Evolutionary conservation across 179 eudicot species (phyloP), one percentile per base, ranked within the genome.

Genomic region (Spergularia azorica): DNA sequence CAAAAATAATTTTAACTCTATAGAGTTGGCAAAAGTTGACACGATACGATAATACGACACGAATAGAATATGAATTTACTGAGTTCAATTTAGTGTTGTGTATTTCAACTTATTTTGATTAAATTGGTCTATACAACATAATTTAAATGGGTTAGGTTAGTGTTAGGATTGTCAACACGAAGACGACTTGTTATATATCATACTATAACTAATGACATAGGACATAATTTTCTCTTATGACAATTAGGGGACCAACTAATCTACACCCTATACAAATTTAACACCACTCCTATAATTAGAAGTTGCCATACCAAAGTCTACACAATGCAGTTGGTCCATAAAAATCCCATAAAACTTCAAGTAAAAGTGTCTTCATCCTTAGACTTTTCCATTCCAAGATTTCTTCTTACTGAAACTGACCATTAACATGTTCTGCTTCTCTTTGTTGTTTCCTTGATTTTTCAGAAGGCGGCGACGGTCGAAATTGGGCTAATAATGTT

Each of bases 201-300:
- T 51, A 15, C 59, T 51, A 69, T 69, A 69, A 69, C 51, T 50
- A 69, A 69, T 69, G 60, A 69, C 43, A 69, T 18, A 18, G 18
- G 17, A 43, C 15, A 43, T 69, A 69, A 21, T 51, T 51, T 69
- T 67, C 51, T 13, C 51, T 12, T 20, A 3, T 48, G 17, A 39
- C 1, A 15, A 66, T 18, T 2, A 20, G 50, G 59, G 51, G 17
- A 20, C 58, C 57, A 68, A 12, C 16, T 46, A 50, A 5, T 68
- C 38, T 5, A 68, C 61, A 46, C 57, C 72, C 1, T 68, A 68
- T 21, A 50, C 14, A 66, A 66, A 16, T 16, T n/a, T 9, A 46
- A 17, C 48, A 64, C 36, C 32, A 26, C 32, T 26, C 43, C 46
- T 9, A 67, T 43, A 43, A 43, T 43, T 43, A 46, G 16, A 10